Base-by-base conservation (phyloP, 2,329 filamentous ascomycete species). In the Huntiella abstrusa region DNA sequence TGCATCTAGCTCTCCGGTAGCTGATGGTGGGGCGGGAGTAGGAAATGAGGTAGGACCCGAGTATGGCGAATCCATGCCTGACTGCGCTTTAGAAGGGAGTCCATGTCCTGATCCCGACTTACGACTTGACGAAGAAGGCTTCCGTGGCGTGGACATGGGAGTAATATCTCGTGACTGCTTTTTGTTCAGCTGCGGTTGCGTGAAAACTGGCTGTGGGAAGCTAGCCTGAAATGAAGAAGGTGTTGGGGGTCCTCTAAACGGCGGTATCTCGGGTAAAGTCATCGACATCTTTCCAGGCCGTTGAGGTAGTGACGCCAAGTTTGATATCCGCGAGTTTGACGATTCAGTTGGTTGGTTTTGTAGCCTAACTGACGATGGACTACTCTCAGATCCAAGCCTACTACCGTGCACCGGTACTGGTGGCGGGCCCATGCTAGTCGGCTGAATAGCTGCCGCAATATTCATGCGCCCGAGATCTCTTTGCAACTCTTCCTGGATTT, bases 1-100 rank as follows among this genome's bases (percentile, higher is more conserved):
- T 2, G 87, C 86, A 45, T 92, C 91, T 16, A 93, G 71, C 49
- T 92, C 82, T 10, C 73, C 76, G 47, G 75, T 73, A 17, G 72
- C 62, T 51, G 73, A 75, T 2, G 68, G 57, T 0, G 75, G 71
- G 1, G 73, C 67, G 5, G 68, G 69, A 17, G 69, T 65, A 3
- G 74, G 75, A 54, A 76, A 77, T 2, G 70, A 63, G 8, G 67
- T 63, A 3, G 67, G 63, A 10, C 64, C 62, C 1, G 57, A 54
- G 11, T 54, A 53, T 1, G 60, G 58, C 15, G 34, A n/a, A 11
- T 40, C 38, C 15, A 19, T 12, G 12, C 15, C 15, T 1, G 58
- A 56, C 5, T 59, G 58, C 1, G 60, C 51, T 41, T 60, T 60
- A 41, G 56, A 57, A 45, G 51, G 52, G 47, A 57, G 46, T 43